Conservation (phyloP, 768 basidiomycete species). For the Gymnopilus dilepis region DNA sequence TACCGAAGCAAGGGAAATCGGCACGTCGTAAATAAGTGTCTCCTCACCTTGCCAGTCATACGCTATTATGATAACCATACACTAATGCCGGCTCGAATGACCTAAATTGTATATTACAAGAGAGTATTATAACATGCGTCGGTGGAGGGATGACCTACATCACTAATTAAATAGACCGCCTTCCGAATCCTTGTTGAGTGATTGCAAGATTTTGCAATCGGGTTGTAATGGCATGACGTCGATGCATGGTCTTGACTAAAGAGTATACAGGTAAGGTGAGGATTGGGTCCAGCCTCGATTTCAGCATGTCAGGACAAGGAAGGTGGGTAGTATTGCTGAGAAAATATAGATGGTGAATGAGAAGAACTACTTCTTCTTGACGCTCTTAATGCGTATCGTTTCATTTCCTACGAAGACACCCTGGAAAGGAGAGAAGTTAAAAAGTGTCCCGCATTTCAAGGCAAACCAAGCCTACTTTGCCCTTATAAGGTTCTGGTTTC, state of each 20-base stretch:
- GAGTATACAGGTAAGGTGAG: too few relatives aligned
- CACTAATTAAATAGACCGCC: background rate
- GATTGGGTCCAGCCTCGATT: too few relatives aligned
- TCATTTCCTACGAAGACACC: slow-evolving; percentile 96
- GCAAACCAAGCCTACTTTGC: slow-evolving; percentile 70
- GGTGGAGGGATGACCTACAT: slow-evolving; percentile 1
- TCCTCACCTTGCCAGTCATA: background rate
- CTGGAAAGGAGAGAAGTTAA: slow-evolving; percentile 41
- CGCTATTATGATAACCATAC: background rate
- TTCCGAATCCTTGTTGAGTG: background rate
- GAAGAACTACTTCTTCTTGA: slow-evolving; percentile 88
- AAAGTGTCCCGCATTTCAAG: background rate
- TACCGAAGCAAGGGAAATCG: slow-evolving; percentile 3
- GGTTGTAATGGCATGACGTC: too few relatives aligned
- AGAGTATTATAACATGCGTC: slow-evolving; percentile 8
- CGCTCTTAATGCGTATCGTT: slow-evolving; percentile 86
- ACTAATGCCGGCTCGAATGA: background rate
- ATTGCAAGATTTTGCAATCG: background rate
- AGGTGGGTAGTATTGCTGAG: background rate
- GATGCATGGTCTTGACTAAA: too few relatives aligned
- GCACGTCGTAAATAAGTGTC: slow-evolving; percentile 1
- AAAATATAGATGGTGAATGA: background rate
- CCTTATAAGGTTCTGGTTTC: slow-evolving; percentile 96
- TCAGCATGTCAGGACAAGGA: background rate
- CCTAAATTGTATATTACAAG: background rate